Conservation (phyloP, 441 rosid species). For the Erodium texanum region DNA sequence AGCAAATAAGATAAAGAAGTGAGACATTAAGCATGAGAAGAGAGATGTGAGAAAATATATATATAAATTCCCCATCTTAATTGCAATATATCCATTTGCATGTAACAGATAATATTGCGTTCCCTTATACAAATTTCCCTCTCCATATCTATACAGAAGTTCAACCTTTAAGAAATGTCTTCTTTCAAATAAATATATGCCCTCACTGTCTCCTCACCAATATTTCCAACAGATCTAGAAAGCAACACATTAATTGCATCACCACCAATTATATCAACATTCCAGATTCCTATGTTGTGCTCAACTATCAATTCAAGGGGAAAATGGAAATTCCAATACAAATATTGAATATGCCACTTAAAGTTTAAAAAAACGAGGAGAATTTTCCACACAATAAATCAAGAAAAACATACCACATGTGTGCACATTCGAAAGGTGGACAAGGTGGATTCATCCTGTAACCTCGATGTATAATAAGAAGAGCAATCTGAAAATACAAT, state of each 20-base stretch:
- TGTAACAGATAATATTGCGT: constrained; percentile 12
- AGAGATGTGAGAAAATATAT: background rate
- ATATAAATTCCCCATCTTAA: background rate
- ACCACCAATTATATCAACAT: constrained; percentile 3
- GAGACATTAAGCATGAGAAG: background rate
- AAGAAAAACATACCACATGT: constrained; percentile 71
- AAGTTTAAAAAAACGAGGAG: constrained; percentile 4
- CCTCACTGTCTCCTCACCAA: constrained; percentile 9
- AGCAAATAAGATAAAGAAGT: background rate
- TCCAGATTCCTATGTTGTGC: background rate
- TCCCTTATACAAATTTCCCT: constrained; percentile 12
- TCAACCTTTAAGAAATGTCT: no score
- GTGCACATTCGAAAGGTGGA: constrained; percentile 97
- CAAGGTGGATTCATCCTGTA: constrained; percentile 96
- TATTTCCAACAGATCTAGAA: background rate
- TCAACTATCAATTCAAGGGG: constrained; percentile 5
- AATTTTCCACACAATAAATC: constrained; percentile 10
- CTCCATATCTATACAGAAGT: background rate
- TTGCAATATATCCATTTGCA: background rate
- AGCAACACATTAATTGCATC: background rate
- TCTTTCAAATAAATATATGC: no score
- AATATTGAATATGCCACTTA: constrained; percentile 2
- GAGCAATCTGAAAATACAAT: constrained; percentile 66
- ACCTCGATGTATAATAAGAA: constrained; percentile 85
- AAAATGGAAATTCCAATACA: background rate